phyloP scores from a whole-genome alignment of 2,329 filamentous ascomycete species.

The Colletotrichum camelliae region DNA sequence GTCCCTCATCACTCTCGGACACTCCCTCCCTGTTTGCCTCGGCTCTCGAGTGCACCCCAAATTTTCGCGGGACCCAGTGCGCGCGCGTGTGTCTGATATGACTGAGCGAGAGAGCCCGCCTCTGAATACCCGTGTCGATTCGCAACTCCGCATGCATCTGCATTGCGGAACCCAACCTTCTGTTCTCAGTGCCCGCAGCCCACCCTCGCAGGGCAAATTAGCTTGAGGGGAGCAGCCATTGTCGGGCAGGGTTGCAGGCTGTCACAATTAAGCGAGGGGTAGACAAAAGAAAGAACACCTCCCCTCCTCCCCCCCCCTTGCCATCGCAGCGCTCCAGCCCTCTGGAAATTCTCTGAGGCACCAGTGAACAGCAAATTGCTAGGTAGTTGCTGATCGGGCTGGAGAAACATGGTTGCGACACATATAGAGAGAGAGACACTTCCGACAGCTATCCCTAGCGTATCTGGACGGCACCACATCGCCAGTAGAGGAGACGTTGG shows the following conservation, averaged over 20 bases:
- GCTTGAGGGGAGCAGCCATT: slow-evolving; percentile 2
- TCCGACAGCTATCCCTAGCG: not conserved
- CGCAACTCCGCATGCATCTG: slow-evolving; percentile 4
- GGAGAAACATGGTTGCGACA: not conserved
- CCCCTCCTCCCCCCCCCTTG: not conserved
- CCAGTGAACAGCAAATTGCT: not conserved
- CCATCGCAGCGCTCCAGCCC: not conserved
- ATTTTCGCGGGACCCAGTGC: not conserved
- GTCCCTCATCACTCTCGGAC: not conserved
- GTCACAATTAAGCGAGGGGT: slow-evolving; percentile 13
- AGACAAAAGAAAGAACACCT: not conserved
- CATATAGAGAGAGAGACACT: not conserved
- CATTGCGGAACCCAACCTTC: not conserved
- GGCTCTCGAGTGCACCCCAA: not conserved
- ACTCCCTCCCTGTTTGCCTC: not conserved
- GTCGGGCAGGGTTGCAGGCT: slow-evolving; percentile 6
- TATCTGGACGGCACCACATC: not conserved
- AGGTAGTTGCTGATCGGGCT: not conserved
- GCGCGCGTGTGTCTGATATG: not conserved
- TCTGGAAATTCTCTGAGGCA: not conserved
- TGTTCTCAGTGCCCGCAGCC: not conserved
- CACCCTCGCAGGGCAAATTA: slow-evolving; percentile 9
- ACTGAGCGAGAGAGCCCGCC: not conserved
- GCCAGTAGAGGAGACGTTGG: not conserved
- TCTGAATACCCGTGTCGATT: not conserved